Evolutionary conservation across 345 rosid species (phyloP), one percentile per base, ranked within the genome.

Genomic region (Barbarea vulgaris): DNA sequence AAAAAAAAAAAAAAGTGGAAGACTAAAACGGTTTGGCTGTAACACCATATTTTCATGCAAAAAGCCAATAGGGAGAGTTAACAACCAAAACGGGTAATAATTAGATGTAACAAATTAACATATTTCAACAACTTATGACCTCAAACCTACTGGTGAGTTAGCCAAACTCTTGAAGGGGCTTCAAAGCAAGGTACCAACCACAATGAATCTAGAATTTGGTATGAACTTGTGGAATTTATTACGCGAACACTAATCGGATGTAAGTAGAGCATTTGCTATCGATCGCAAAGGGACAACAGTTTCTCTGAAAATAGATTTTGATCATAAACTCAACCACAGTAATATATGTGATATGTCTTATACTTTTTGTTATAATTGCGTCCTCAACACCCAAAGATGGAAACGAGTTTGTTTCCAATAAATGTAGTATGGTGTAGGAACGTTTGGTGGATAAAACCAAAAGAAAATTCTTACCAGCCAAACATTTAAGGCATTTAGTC

Each of bases 61-160:
- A 11, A 17, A 30, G 12, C 57, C 13, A 55, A 9, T 2, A 9
- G 5, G 11, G 7, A 57, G 15, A 12, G 64, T 58, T 33, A 13
- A 8, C 22, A 66, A 9, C 9, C 3, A 1, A 14, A 41, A 9
- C 37, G 27, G 9, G 10, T 27, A 27, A 10, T 25, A 25, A 17
- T 27, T 21, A 27, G 19, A 27, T 18, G 14, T 44, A 5, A 21
- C 66, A 36, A 47, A 22, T 3, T 2, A 59, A 33, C 22, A 59
- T 5, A 72, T 51, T 18, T 55, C 65, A 74, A 74, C 78, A 56
- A 65, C 65, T 56, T 74, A 46, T 34, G 41, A 74, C 66, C 72
- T 55, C 39, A 55, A 73, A 74, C 50, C 72, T 74, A 65, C 72
- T 33, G 71, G 56, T 64, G 48, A 41, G 28, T 52, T 62, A 54